Evolutionary conservation across 2,329 filamentous ascomycete species (phyloP).

Genomic region (Nemania bipapillata): DNA sequence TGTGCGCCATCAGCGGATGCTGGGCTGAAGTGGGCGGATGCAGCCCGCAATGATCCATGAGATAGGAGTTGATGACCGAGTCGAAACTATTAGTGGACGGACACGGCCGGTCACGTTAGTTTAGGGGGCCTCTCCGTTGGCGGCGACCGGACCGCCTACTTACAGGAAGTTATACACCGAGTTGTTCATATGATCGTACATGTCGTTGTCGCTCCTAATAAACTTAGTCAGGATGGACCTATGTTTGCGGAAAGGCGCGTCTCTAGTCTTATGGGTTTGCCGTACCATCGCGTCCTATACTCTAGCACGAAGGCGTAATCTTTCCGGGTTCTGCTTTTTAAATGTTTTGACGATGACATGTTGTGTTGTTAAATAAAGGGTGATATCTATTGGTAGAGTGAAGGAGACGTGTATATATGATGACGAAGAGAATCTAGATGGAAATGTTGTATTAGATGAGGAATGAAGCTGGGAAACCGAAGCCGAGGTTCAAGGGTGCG

Average conservation of each 20-base stretch:
- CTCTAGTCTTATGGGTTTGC: constrained; percentile 5
- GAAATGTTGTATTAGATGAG: background rate
- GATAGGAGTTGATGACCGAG: constrained; percentile 87
- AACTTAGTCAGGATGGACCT: constrained; percentile 32
- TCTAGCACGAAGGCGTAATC: constrained; percentile 84
- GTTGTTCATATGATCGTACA: constrained; percentile 95
- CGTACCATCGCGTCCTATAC: constrained; percentile 86
- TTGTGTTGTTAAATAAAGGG: background rate
- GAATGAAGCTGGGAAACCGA: constrained; percentile 9
- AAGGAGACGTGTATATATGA: background rate
- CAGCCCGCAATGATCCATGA: constrained; percentile 81
- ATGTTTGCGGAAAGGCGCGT: constrained; percentile 17
- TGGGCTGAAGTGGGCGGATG: constrained; percentile 75
- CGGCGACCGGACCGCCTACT: constrained; percentile 39
- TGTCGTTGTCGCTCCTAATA: constrained; percentile 87
- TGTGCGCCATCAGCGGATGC: constrained; percentile 85
- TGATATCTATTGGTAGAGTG: background rate
- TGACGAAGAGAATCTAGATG: background rate
- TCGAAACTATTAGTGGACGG: constrained; percentile 73
- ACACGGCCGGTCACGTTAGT: background rate
- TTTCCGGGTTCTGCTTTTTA: constrained; percentile 71
- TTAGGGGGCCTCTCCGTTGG: background rate
- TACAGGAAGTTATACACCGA: constrained; percentile 83
- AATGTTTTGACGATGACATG: constrained; percentile 53
- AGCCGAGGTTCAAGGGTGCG: constrained; percentile 18